phyloP scores from a whole-genome alignment of 75 land plant genomes.

The Isoetes taiwanensis region DNA sequence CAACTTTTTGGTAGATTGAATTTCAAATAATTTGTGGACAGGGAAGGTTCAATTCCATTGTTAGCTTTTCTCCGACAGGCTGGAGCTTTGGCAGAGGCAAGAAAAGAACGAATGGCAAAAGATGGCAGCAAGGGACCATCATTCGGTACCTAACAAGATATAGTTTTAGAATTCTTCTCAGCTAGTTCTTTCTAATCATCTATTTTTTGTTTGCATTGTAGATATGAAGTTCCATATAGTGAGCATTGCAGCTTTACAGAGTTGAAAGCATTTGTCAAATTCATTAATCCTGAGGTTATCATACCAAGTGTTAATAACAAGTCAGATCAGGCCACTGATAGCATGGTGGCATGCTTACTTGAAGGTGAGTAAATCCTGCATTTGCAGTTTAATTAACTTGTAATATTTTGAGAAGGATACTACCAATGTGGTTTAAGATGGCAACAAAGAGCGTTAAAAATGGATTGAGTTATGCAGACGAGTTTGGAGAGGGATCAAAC shows the following conservation, averaged over 20 bases:
- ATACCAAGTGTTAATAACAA: conserved; percentile 82
- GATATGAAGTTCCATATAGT: conserved; percentile 99
- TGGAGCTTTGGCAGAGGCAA: conserved; percentile 90
- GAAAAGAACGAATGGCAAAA: conserved; percentile 66
- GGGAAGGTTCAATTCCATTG: conserved; percentile 67
- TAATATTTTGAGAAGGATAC: too few species aligned
- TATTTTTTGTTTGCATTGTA: conserved; percentile 13
- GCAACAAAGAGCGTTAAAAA: too few species aligned
- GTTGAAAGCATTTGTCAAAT: conserved; percentile 60
- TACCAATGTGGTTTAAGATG: too few species aligned
- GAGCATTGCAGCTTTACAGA: conserved; percentile 90
- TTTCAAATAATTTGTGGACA: conserved; percentile 10
- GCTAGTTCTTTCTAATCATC: neutral
- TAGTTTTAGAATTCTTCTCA: neutral
- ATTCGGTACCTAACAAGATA: conserved; percentile 47
- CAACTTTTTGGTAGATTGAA: too few species aligned
- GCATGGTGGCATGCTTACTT: conserved; percentile 51
- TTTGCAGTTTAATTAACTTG: too few species aligned
- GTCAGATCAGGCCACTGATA: conserved; percentile 41
- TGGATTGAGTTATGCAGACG: too few species aligned
- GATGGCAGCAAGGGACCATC: conserved; percentile 90
- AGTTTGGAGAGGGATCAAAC: too few species aligned
- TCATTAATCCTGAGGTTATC: conserved; percentile 44
- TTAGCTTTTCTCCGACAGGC: conserved; percentile 95
- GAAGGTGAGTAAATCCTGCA: too few species aligned